Conservation (phyloP, 805 yeast genomes). For the Candida pseudoglaebosa region DNA sequence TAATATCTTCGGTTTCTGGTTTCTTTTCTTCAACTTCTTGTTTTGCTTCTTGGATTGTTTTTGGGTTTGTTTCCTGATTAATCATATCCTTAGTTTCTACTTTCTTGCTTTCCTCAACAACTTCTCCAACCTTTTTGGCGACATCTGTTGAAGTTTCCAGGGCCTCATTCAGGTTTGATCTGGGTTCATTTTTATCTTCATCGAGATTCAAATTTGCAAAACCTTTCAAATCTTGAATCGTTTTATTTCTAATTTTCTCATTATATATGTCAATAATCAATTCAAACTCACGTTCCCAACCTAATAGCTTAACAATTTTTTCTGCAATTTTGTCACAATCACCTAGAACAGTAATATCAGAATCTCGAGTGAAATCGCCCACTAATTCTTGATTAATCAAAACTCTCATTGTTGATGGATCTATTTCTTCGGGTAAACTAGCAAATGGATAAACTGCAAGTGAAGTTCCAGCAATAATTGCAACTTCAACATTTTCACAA, state of each 20-base stretch:
- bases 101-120: conserved; percentile 1
- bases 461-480: conserved; percentile 90
- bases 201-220: not conserved
- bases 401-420: conserved; percentile 45
- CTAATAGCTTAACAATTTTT: conserved; percentile 48
- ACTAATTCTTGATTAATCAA: conserved; percentile 73
- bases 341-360: conserved; percentile 59
- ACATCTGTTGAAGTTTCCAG: conserved; percentile 1
- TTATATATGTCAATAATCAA: conserved; percentile 24
- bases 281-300: conserved; percentile 60
- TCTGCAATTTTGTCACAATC: conserved; percentile 66
- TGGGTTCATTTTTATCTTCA: not conserved
- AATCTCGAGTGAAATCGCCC: conserved; percentile 64
- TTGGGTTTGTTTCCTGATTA: not conserved
- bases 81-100: too few relatives aligned
- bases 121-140: not conserved
- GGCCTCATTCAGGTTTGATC: conserved; percentile 1
- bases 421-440: conserved; percentile 64
- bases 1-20: not conserved
- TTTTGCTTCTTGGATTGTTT: not conserved
- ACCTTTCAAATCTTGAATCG: not conserved
- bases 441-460: conserved; percentile 91
- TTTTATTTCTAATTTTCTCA: conserved; percentile 9
- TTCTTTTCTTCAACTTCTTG: not conserved
- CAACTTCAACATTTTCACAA: conserved; percentile 53